phyloP scores from a whole-genome alignment of 225 moss, liverwort and hornwort species.

The Ulota crispa region DNA sequence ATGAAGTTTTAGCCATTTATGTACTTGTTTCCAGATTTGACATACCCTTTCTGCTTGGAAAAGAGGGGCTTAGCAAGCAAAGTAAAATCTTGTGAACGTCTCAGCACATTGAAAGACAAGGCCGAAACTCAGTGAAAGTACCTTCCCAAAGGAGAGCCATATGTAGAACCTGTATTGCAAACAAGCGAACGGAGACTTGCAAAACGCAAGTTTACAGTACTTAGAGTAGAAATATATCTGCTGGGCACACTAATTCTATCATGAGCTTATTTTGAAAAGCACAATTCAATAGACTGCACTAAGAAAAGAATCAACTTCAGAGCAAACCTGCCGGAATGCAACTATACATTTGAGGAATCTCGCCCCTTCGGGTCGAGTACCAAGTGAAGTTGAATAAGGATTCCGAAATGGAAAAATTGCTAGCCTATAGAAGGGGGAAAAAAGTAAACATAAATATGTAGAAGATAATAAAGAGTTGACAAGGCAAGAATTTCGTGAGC shows the following conservation, averaged over 20 bases:
- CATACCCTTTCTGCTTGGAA: neutral
- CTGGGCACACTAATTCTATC: neutral
- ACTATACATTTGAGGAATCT: constrained; percentile 18
- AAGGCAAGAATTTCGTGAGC: neutral
- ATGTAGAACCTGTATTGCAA: neutral
- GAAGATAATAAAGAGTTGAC: neutral
- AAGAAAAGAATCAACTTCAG: neutral
- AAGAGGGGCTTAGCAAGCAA: neutral
- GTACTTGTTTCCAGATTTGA: neutral
- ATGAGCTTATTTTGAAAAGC: neutral
- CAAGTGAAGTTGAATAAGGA: neutral
- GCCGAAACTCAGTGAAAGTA: neutral
- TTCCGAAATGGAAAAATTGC: neutral
- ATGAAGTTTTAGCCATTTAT: neutral
- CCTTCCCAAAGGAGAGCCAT: neutral
- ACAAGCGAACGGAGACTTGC: neutral
- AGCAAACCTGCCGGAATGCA: neutral
- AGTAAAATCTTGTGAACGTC: neutral
- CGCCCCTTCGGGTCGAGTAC: neutral
- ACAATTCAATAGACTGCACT: neutral
- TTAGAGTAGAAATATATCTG: neutral
- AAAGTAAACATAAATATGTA: neutral
- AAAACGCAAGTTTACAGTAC: neutral
- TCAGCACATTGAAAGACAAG: neutral
- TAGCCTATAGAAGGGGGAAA: neutral